These are phyloP conservation scores for Cryptosporidium tyzzeri DNA, from an alignment of 169 alveolate species.

Conservation along the genomic window DNA sequence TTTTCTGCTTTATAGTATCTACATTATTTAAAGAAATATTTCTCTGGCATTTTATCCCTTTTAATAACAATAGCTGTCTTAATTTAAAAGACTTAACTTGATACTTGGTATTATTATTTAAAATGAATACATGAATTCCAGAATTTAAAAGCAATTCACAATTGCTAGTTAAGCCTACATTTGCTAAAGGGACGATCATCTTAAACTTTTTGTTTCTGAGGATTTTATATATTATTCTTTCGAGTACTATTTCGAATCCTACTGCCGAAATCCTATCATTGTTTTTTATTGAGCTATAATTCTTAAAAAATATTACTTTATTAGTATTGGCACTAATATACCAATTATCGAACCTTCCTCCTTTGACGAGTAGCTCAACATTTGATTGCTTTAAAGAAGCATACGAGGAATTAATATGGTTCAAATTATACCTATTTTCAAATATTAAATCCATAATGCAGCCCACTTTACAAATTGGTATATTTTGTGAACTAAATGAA, in stretches of 20 bases:
- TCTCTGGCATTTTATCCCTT: conserved; percentile 71
- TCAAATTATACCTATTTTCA: conserved; percentile 16
- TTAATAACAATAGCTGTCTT: conserved; percentile 47
- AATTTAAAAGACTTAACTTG: conserved; percentile 52
- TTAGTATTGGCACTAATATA: conserved; percentile 27
- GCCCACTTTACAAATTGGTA: conserved; percentile 60
- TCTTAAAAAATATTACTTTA: conserved; percentile 12
- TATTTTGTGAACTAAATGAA: neutral
- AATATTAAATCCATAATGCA: conserved; percentile 45
- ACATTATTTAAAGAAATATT: conserved; percentile 17
- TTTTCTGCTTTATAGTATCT: conserved; percentile 13
- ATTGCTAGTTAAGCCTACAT: neutral
- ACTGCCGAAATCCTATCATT: conserved; percentile 55
- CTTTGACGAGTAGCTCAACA: conserved; percentile 53
- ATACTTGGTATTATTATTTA: conserved; percentile 31
- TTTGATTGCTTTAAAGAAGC: conserved; percentile 3
- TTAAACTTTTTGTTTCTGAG: conserved; percentile 3
- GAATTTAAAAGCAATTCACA: neutral
- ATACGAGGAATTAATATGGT: neutral
- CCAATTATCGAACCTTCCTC: conserved; percentile 73
- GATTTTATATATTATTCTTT: conserved; percentile 33
- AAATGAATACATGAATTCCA: conserved; percentile 27
- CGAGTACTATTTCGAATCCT: conserved; percentile 60
- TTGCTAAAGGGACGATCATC: neutral
- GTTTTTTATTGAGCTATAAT: neutral